phyloP scores from a whole-genome alignment of 2,329 filamentous ascomycete species.

The Alternaria alternata region DNA sequence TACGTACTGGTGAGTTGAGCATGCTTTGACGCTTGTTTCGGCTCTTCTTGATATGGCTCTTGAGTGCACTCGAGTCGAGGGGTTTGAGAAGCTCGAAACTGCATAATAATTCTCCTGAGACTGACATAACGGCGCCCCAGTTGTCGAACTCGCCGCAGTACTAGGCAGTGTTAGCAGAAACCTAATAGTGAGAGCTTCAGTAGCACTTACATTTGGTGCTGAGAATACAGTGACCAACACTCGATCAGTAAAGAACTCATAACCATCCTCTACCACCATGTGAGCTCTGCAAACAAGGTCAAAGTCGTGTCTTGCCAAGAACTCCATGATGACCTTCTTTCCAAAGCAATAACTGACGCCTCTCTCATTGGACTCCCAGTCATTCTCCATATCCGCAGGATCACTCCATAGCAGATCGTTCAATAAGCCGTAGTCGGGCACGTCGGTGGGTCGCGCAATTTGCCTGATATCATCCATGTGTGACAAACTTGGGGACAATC shows the following conservation, averaged over 20 bases:
- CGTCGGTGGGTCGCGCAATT: conserved; percentile 94
- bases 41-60: conserved; percentile 99
- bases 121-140: conserved; percentile 98
- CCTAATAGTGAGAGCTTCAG: not conserved
- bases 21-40: conserved; percentile 93
- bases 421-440: conserved; percentile 93
- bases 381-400: conserved; percentile 95
- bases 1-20: conserved; percentile 92
- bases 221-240: conserved; percentile 97
- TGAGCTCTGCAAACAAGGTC: conserved; percentile 96
- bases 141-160: conserved; percentile 99
- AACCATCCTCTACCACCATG: conserved; percentile 99
- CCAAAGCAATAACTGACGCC: conserved; percentile 99
- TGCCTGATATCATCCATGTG: conserved; percentile 99
- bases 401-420: conserved; percentile 98
- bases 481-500: conserved; percentile 86
- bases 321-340: conserved; percentile 97
- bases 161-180: conserved; percentile 56
- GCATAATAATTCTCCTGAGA: conserved; percentile 90
- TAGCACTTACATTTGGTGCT: conserved; percentile 86
- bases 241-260: conserved; percentile 97
- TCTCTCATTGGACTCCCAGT: conserved; percentile 97
- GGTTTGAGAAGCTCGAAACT: conserved; percentile 98
- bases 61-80: conserved; percentile 91
- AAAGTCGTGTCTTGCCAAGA: conserved; percentile 92